These are phyloP conservation scores for Larix kaempferi DNA, from an alignment of 75 land plant genomes.

Conservation along the genomic window DNA sequence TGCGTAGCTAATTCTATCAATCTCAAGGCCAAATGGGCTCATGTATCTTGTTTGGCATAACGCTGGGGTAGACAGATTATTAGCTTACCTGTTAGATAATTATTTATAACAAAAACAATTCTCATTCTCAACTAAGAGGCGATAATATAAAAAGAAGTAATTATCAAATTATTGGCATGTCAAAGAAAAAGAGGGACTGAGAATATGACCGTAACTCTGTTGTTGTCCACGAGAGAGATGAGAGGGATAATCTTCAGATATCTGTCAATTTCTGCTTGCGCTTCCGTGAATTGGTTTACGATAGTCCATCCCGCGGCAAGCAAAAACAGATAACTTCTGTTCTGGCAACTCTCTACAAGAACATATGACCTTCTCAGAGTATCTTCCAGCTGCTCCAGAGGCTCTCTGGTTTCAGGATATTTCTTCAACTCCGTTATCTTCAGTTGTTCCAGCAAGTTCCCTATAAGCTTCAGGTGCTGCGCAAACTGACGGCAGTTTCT, in stretches of 20 bases:
- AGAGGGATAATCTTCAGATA: constrained; percentile 74
- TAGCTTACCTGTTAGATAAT: too few species aligned
- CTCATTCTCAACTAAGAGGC: too few species aligned
- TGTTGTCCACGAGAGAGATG: constrained; percentile 77
- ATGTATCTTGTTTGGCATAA: too few species aligned
- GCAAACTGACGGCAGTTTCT: constrained; percentile 85
- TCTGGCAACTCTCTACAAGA: constrained; percentile 77
- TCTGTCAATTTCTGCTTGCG: constrained; percentile 79
- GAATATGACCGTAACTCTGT: constrained; percentile 44
- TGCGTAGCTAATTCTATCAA: too few species aligned
- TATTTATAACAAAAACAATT: too few species aligned
- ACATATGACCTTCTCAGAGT: constrained; percentile 65
- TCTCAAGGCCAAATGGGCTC: too few species aligned
- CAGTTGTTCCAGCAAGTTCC: constrained; percentile 79
- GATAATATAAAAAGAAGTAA: too few species aligned
- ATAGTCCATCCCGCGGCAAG: constrained; percentile 93
- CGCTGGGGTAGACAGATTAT: too few species aligned
- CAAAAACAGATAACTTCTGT: constrained; percentile 76
- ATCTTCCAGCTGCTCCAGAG: constrained; percentile 83
- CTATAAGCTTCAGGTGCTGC: constrained; percentile 80
- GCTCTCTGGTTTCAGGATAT: constrained; percentile 83
- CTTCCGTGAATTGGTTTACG: constrained; percentile 77
- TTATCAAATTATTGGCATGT: too few species aligned
- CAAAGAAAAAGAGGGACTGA: too few species aligned
- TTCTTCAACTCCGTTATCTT: constrained; percentile 74